Percentiles rank a stretch among this genome's conserved stretches.
Evolutionary conservation across 1,139 yeast genomes (phyloP).

Genomic region (Debaryomycetaceae sp.): DNA sequence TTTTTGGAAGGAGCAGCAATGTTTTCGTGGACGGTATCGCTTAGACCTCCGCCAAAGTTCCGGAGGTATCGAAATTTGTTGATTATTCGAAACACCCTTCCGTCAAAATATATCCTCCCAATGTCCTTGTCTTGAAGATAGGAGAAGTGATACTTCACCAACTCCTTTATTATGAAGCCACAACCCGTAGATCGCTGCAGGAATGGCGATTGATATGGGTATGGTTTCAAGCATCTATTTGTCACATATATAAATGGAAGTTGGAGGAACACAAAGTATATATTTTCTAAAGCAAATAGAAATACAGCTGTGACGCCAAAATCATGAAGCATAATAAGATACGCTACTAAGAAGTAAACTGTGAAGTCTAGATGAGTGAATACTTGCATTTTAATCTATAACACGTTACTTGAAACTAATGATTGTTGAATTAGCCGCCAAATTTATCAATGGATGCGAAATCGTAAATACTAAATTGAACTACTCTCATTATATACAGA

Average conservation of each 20-base stretch:
- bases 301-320: slow-evolving; percentile 6
- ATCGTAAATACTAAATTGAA: too few relatives aligned
- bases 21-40: slow-evolving; percentile 6
- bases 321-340: slow-evolving; percentile 6
- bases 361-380: slow-evolving; percentile 10
- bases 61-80: slow-evolving; percentile 9
- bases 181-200: slow-evolving; percentile 12
- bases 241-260: slow-evolving; percentile 8
- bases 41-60: slow-evolving; percentile 13
- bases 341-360: slow-evolving; percentile 8
- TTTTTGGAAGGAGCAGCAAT: not conserved
- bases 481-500: not conserved
- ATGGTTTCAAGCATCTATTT: slow-evolving; percentile 10
- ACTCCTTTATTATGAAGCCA: slow-evolving; percentile 10
- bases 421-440: not conserved
- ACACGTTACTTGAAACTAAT: not conserved
- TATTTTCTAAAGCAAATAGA: slow-evolving; percentile 6
- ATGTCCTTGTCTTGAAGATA: slow-evolving; percentile 1
- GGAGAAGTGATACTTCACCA: slow-evolving; percentile 8
- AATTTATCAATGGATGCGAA: slow-evolving; percentile 1
- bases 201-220: slow-evolving; percentile 10
- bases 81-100: slow-evolving; percentile 8
- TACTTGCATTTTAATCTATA: slow-evolving; percentile 7
- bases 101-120: slow-evolving; percentile 8
- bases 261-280: slow-evolving; percentile 2